phyloP scores from a whole-genome alignment of 2,329 filamentous ascomycete genomes.

The Arthrinium puccinioides region DNA sequence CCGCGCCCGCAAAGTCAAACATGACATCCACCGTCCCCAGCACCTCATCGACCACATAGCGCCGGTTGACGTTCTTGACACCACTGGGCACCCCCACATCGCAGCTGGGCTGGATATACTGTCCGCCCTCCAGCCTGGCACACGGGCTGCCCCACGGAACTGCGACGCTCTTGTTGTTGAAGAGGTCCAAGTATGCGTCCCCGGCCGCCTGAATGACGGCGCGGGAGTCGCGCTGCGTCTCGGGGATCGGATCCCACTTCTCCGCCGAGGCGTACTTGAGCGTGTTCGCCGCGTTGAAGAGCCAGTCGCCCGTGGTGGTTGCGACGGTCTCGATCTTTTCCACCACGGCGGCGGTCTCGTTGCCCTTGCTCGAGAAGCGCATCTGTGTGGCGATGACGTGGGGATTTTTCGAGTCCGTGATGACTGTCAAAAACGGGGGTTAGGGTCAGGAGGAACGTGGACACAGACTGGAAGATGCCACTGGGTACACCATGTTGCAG shows the following conservation, averaged over 20 bases:
- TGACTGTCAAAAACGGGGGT: constrained; percentile 11
- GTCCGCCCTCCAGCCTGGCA: constrained; percentile 27
- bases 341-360: constrained; percentile 7
- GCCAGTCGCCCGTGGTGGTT: constrained; percentile 28
- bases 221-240: constrained; percentile 22
- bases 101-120: constrained; percentile 25
- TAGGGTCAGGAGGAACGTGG: too few relatives aligned
- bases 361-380: constrained; percentile 10
- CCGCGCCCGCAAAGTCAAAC: constrained; percentile 20
- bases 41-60: constrained; percentile 22
- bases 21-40: constrained; percentile 21
- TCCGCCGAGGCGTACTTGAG: constrained; percentile 26
- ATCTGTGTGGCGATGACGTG: constrained; percentile 31
- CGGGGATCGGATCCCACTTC: constrained; percentile 25
- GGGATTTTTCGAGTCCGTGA: constrained; percentile 22
- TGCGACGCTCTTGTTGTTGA: constrained; percentile 25
- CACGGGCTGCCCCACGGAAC: constrained; percentile 31
- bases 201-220: constrained; percentile 27
- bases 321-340: constrained; percentile 22
- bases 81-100: constrained; percentile 28
- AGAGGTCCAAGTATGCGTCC: constrained; percentile 29
- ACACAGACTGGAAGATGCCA: too few relatives aligned
- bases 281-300: constrained; percentile 29
- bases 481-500: too few relatives aligned
- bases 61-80: constrained; percentile 17